Evolutionary conservation across 768 basidiomycete genomes (phyloP).

Genomic region (Rubroboletus satanas): DNA sequence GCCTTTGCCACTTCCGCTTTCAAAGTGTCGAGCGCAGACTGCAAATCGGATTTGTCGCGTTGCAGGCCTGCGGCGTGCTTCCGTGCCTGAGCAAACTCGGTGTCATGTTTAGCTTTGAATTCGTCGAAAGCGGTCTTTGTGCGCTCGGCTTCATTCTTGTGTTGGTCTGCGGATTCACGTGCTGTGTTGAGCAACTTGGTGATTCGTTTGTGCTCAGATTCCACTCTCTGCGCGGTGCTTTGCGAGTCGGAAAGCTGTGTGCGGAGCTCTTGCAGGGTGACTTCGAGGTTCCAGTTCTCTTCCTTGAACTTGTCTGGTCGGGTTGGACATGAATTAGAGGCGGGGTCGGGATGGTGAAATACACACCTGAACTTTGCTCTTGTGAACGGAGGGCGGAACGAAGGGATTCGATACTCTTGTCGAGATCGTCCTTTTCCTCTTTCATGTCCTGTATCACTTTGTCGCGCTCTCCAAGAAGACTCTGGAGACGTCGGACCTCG

Average conservation of each 20-base stretch:
- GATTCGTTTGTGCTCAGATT: conserved; percentile 79
- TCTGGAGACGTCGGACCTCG: conserved; percentile 89
- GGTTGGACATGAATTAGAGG: not conserved
- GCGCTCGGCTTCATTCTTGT: conserved; percentile 84
- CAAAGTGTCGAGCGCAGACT: conserved; percentile 70
- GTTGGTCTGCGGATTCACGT: conserved; percentile 73
- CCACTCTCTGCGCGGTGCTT: conserved; percentile 61
- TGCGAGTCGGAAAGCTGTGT: conserved; percentile 65
- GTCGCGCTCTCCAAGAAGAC: conserved; percentile 86
- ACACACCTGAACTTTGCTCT: conserved; percentile 74
- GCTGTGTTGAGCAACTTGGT: conserved; percentile 67
- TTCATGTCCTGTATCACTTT: conserved; percentile 88
- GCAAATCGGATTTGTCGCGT: conserved; percentile 90
- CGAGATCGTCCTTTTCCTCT: conserved; percentile 88
- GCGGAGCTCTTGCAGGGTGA: conserved; percentile 82
- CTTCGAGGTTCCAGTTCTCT: conserved; percentile 99
- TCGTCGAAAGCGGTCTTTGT: conserved; percentile 61
- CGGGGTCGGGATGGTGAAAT: not conserved
- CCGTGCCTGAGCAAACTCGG: conserved; percentile 87
- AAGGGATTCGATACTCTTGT: conserved; percentile 72
- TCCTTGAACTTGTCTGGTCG: conserved; percentile 88
- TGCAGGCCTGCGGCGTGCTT: conserved; percentile 83
- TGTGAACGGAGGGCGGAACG: conserved; percentile 71
- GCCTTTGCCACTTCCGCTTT: conserved; percentile 70
- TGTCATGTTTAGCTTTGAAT: conserved; percentile 88